Base-by-base conservation (phyloP, 352 stramenopile species). In the Phytophthora aleatoria region DNA sequence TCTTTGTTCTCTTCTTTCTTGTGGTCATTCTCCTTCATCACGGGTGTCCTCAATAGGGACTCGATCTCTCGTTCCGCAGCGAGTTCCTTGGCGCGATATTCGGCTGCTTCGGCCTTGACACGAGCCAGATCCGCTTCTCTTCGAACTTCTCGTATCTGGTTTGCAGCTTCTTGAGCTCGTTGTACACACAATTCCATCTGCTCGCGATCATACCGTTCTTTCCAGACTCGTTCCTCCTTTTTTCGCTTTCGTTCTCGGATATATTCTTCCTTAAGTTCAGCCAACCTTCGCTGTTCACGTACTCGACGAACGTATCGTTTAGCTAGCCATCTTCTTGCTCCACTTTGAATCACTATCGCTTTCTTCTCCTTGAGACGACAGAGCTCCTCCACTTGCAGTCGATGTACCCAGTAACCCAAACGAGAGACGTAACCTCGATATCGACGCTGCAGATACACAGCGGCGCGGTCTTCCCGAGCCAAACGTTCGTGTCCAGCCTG, bases 171-270 rank as follows among this genome's bases (percentile, higher is more conserved):
- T 24, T 83, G 70, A 0, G 82, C 54, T 28, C 72, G 69, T 27
- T 76, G 65, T 4, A 90, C 72, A 57, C 86, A 74, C 6, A 86
- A 52, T 56, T 85, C 71, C 61, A 87, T 79, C 58, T 91, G 79
- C 54, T 90, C 77, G 0, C 76, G 67, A n/a, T 85, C 65, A 57
- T 79, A 85, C 31, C 79, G 72, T 33, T 91, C 78, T 64, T 83
- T 72, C 66, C 77, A 90, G 38, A 61, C 20, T 15, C 60, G 55
- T 26, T 80, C 39, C 39, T 91, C 74, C 26, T 82, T 70, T 47
- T 91, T 89, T 56, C 71, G 79, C 43, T 68, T 71, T 16, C 77
- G 75, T 52, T 93, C 85, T 8, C 77, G 71, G 16, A 93, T 68
- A 39, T 93, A 90, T 9, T 64, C 69, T 3, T 65, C 67, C 52